A percentile compares a stretch with the other conserved stretches of the same genome.
Conservation (phyloP, 1,284 basidiomycete species). For the Gomphus sp. region DNA sequence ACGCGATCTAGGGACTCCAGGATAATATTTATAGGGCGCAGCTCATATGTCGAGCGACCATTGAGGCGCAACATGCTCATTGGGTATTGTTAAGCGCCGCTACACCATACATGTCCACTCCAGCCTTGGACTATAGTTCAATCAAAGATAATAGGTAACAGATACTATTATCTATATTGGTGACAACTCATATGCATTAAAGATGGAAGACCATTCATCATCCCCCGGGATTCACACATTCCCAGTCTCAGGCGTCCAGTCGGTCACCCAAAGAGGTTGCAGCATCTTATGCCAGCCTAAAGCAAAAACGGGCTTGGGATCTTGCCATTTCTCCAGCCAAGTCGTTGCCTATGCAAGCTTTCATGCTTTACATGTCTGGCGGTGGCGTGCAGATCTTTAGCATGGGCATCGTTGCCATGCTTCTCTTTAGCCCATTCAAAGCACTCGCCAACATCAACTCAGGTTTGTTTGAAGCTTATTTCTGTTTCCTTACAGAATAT, state of each 20-base stretch:
- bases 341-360: conserved; percentile 85
- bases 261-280: conserved; percentile 11
- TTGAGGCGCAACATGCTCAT: too few species aligned
- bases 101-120: background rate
- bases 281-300: conserved; percentile 54
- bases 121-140: conserved; percentile 4
- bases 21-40: conserved; percentile 20
- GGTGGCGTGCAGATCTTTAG: conserved; percentile 36
- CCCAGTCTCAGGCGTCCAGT: conserved; percentile 1
- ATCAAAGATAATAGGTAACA: conserved; percentile 6
- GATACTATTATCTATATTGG: background rate
- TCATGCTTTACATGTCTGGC: conserved; percentile 96
- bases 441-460: conserved; percentile 69
- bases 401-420: conserved; percentile 88
- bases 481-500: background rate
- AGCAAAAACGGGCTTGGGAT: conserved; percentile 82
- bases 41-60: conserved; percentile 17
- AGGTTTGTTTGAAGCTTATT: conserved; percentile 35
- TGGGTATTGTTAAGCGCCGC: background rate
- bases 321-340: conserved; percentile 79
- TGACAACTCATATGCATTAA: background rate
- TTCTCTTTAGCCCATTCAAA: conserved; percentile 74
- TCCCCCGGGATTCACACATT: conserved; percentile 9
- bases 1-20: conserved; percentile 46
- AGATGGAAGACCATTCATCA: conserved; percentile 10